A percentile compares a stretch with the other conserved stretches of the same genome.
Conservation (phyloP, 1,284 basidiomycete species). For the Amylostereum chailletii region DNA sequence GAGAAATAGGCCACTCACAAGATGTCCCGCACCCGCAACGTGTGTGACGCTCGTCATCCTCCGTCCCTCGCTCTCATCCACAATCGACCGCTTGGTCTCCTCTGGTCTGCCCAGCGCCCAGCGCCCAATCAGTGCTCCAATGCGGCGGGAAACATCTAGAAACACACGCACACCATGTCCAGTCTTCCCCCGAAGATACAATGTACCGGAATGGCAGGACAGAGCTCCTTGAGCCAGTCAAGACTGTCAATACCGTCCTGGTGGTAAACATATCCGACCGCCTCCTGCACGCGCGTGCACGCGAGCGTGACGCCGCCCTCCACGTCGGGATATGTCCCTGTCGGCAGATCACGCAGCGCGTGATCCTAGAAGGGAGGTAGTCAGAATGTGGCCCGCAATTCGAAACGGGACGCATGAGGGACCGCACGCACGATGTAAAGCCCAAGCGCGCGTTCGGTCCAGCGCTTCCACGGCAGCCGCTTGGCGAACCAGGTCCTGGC, state of each 20-base stretch:
- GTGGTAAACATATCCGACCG: conserved; percentile 5
- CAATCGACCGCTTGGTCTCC: background rate
- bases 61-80: conserved; percentile 2
- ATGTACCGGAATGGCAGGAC: conserved; percentile 10
- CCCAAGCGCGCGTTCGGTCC: background rate
- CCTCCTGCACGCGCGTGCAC: conserved; percentile 9
- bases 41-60: conserved; percentile 4
- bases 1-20: background rate
- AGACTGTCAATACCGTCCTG: conserved; percentile 6
- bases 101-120: background rate
- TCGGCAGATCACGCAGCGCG: conserved; percentile 11
- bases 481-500: background rate
- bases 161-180: conserved; percentile 9
- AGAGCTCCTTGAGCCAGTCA: conserved; percentile 7
- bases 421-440: background rate
- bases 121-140: background rate
- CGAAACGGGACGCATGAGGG: background rate
- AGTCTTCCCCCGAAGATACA: conserved; percentile 5
- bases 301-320: conserved; percentile 9
- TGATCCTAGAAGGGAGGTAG: conserved; percentile 4
- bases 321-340: conserved; percentile 7
- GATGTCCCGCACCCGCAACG: conserved; percentile 6
- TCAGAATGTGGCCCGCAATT: background rate
- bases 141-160: background rate
- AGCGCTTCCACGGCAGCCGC: background rate